These are phyloP conservation scores for Rhynchospora pubera DNA, from an alignment of 176 grass and related monocot species.

Conservation along the genomic window DNA sequence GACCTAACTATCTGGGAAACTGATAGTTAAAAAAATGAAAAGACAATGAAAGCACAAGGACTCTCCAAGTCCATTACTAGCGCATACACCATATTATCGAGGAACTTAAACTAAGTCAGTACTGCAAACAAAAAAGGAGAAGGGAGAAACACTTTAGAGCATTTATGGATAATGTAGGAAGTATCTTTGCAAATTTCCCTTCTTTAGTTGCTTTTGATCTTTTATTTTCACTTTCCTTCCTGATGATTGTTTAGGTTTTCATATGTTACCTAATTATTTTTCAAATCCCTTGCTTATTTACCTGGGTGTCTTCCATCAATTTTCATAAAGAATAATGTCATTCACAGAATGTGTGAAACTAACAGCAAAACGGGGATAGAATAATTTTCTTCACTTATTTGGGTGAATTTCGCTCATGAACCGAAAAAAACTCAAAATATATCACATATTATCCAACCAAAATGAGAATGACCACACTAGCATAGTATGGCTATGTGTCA, in stretches of 20 bases:
- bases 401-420: neutral
- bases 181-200: too few relatives aligned
- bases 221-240: neutral
- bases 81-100: neutral
- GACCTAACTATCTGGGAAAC: neutral
- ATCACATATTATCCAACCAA: neutral
- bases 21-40: neutral
- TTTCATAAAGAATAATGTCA: neutral
- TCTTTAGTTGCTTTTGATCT: neutral
- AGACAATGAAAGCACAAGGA: neutral
- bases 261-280: neutral
- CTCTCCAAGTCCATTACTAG: neutral
- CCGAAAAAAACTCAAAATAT: neutral
- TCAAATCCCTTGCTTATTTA: neutral
- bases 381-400: neutral
- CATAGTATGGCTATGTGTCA: neutral
- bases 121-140: neutral
- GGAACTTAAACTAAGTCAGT: neutral
- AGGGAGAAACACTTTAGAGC: neutral
- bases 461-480: neutral
- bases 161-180: neutral
- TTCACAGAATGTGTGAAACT: neutral
- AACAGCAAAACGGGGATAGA: neutral
- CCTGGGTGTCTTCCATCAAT: neutral
- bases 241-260: neutral